Evolutionary conservation across 129 eudicot genomes (phyloP).

Genomic region (Arctium lappa): DNA sequence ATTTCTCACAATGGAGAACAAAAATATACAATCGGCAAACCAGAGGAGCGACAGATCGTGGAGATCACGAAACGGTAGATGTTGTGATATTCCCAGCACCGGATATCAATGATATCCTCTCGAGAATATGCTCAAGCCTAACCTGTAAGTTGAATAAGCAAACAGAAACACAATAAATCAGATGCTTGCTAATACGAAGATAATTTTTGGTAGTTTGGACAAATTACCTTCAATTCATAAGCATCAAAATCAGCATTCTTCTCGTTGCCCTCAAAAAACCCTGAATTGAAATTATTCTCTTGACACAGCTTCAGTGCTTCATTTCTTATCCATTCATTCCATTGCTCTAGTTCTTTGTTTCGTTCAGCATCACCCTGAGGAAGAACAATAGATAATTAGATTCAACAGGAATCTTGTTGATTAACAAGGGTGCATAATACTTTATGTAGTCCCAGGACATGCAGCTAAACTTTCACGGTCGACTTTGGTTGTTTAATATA

Average conservation of each 20-base stretch:
- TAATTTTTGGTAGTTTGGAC: neutral
- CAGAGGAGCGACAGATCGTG: conserved; percentile 17
- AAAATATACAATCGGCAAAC: conserved; percentile 2
- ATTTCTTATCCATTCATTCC: conserved; percentile 78
- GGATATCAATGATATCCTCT: conserved; percentile 82
- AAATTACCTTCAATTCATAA: conserved; percentile 77
- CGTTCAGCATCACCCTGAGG: conserved; percentile 80
- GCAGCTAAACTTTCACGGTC: neutral
- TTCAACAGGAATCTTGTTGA: neutral
- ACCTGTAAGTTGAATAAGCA: conserved; percentile 50
- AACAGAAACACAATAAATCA: neutral
- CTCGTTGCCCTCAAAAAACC: conserved; percentile 92
- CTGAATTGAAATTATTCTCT: conserved; percentile 84
- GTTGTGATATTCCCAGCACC: conserved; percentile 82
- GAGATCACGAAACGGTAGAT: conserved; percentile 36
- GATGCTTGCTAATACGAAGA: neutral
- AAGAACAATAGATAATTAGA: conserved; percentile 16
- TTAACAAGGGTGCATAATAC: neutral
- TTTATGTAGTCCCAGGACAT: no score
- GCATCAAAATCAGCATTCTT: conserved; percentile 83
- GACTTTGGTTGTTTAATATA: neutral
- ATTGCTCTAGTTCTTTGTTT: conserved; percentile 88
- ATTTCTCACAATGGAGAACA: conserved; percentile 12
- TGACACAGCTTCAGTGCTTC: conserved; percentile 89
- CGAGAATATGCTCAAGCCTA: conserved; percentile 95